These are phyloP conservation scores for Furcasterigmium sp. DNA, from an alignment of 2,329 filamentous ascomycete genomes.

Conservation along the genomic window DNA sequence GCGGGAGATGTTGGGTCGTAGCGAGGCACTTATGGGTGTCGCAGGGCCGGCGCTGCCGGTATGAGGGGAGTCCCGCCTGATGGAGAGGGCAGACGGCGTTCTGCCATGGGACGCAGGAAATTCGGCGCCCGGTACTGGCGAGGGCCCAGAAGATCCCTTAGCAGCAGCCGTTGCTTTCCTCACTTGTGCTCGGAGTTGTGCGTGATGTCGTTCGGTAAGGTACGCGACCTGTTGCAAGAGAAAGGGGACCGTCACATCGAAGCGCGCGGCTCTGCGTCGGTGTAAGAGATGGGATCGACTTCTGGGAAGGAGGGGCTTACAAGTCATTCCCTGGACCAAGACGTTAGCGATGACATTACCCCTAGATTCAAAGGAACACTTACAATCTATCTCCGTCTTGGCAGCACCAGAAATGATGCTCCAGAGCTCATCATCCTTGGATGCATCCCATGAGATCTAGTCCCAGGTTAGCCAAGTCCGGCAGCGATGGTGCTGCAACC, in stretches of 20 bases:
- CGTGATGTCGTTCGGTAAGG: constrained; percentile 85
- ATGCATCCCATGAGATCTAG: constrained; percentile 81
- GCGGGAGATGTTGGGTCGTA: constrained; percentile 39
- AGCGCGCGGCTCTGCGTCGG: constrained; percentile 58
- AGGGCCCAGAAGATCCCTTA: constrained; percentile 50
- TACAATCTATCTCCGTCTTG: constrained; percentile 85
- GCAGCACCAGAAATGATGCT: constrained; percentile 78
- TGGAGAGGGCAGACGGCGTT: constrained; percentile 48
- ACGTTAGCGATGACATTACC: neutral
- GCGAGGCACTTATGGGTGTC: constrained; percentile 35
- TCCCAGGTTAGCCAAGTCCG: constrained; percentile 14
- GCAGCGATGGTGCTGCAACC: constrained; percentile 19
- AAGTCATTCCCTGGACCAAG: constrained; percentile 63
- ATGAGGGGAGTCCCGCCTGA: constrained; percentile 53
- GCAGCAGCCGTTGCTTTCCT: constrained; percentile 62
- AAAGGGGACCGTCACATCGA: constrained; percentile 83
- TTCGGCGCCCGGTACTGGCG: constrained; percentile 49
- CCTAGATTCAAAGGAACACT: constrained; percentile 17
- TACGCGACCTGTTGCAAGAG: constrained; percentile 90
- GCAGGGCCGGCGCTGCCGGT: constrained; percentile 41
- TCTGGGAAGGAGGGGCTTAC: constrained; percentile 42
- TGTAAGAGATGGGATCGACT: constrained; percentile 10
- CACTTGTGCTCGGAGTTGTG: constrained; percentile 86
- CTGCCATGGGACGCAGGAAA: constrained; percentile 30
- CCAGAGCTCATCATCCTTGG: constrained; percentile 87